Base-by-base conservation (phyloP, 176 grass and related monocot species). In the Areca catechu region DNA sequence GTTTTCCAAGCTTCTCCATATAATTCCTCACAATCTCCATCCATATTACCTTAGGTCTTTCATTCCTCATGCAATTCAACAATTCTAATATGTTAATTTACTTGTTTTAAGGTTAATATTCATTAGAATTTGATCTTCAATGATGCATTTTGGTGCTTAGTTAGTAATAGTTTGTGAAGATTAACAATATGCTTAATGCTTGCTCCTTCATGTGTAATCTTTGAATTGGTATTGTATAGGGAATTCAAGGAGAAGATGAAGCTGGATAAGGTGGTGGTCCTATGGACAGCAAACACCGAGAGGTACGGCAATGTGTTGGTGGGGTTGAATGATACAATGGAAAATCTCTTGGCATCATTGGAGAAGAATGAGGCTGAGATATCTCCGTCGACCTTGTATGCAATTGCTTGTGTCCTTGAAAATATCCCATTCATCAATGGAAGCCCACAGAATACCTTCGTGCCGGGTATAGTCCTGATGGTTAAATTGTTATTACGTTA, bases 281-380 rank as follows among this genome's bases (percentile, higher is more conserved):
- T 97, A 20, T 97, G 93, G 93, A 97, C 93, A 3, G 93, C 93
- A 58, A 97, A 97, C 70, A 97, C 86, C 15, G 93, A 97, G 64
- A 83, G 93, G 62, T 97, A 97, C 73, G 91, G 93, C 47, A 82
- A 70, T 59, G 81, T 91, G 15, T 60, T 60, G 56, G 65, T 82
- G 24, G 87, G 93, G 24, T 72, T 97, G 24, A 97, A 97, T 54
- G 93, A 97, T 66, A 97, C 87, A 2, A 73, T 60, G 65, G 87
- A 76, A 23, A 97, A 91, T 61, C 80, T 97, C 28, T 54, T 97
- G 72, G 69, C 86, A 15, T 90, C 87, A 5, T 48, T 97, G 34
- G 93, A 88, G 19, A 86, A 77, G 64, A 77, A 91, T 18, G 83
- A 85, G 66, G 22, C 83, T 3, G 93, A 97, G 78, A 85, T 97